These are phyloP conservation scores for Urochloa ruziziensis DNA, from an alignment of 176 grass and related monocot species.

Conservation along the genomic window DNA sequence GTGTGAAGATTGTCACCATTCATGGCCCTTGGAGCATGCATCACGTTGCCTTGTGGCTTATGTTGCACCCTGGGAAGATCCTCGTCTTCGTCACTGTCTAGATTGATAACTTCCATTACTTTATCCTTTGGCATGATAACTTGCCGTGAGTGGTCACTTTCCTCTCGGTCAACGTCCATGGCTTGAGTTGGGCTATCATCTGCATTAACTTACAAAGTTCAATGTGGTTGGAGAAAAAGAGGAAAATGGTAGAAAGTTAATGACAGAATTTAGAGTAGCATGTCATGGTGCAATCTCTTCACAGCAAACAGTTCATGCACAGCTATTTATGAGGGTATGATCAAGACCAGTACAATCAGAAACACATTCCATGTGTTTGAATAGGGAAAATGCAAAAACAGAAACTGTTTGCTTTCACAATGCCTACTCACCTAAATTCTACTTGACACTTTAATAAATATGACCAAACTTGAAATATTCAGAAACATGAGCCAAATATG, in stretches of 20 bases:
- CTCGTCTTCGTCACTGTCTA: slow-evolving; percentile 33
- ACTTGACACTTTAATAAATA: not conserved
- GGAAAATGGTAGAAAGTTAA: not conserved
- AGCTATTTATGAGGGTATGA: not conserved
- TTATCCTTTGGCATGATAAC: not conserved
- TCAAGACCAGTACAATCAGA: slow-evolving; percentile 8
- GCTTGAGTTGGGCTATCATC: slow-evolving; percentile 15
- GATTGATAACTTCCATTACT: slow-evolving; percentile 6
- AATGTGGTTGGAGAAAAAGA: not conserved
- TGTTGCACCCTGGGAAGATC: slow-evolving; percentile 5
- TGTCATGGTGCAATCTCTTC: not conserved
- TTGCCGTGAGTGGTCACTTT: not conserved
- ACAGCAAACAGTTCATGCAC: not conserved
- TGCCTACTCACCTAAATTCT: slow-evolving; percentile 4
- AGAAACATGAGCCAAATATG: slow-evolving; percentile 9
- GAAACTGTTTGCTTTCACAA: not conserved
- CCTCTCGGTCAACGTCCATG: slow-evolving; percentile 25
- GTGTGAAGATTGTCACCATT: not conserved
- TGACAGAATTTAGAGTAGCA: slow-evolving; percentile 8
- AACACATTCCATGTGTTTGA: not conserved
- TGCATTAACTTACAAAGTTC: slow-evolving; percentile 8
- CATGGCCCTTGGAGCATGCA: not conserved
- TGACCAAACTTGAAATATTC: not conserved
- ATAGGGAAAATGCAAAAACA: slow-evolving; percentile 11
- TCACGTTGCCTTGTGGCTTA: not conserved